Percentiles rank a stretch among this genome's conserved stretches.
These are phyloP conservation scores for Populus deltoides DNA, from an alignment of 345 rosid genomes.

Conservation along the genomic window DNA sequence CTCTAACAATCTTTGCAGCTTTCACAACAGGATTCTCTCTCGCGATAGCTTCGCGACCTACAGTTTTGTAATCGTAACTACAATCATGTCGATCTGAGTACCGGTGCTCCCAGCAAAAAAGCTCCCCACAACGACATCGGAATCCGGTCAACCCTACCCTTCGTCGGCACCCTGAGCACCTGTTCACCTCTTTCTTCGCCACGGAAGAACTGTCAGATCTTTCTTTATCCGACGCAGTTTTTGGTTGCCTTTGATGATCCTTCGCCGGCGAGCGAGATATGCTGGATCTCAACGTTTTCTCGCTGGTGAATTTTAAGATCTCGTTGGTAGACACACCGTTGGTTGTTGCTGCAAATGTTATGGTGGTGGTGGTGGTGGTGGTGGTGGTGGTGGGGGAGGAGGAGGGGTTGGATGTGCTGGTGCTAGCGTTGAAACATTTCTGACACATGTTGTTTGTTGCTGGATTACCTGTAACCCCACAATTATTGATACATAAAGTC, in stretches of 20 bases:
- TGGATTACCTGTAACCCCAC: slow-evolving; percentile 82
- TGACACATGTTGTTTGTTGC: slow-evolving; percentile 96
- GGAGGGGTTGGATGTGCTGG: slow-evolving; percentile 30
- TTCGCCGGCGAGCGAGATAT: slow-evolving; percentile 25
- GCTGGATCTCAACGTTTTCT: slow-evolving; percentile 53
- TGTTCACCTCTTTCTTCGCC: slow-evolving; percentile 63
- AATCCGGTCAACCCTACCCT: slow-evolving; percentile 96
- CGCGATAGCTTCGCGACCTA: slow-evolving; percentile 89
- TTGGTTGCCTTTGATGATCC: neutral
- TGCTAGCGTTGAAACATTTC: slow-evolving; percentile 78
- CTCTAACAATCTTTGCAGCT: slow-evolving; percentile 92
- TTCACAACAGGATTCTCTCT: slow-evolving; percentile 91
- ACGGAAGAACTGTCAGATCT: slow-evolving; percentile 3
- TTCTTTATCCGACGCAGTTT: neutral
- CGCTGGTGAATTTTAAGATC: slow-evolving; percentile 44
- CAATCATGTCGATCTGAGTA: slow-evolving; percentile 96
- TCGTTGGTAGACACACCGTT: slow-evolving; percentile 25
- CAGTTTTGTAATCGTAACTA: slow-evolving; percentile 84
- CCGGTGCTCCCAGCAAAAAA: slow-evolving; percentile 89
- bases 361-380: neutral
- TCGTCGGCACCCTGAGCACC: slow-evolving; percentile 82
- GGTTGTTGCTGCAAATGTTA: neutral
- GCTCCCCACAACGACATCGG: slow-evolving; percentile 92
- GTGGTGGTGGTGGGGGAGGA: slow-evolving; percentile 2
- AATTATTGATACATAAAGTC: slow-evolving; percentile 70